These are phyloP conservation scores for Xylaria sp. DNA, from an alignment of 2,329 filamentous ascomycete species.

Conservation along the genomic window DNA sequence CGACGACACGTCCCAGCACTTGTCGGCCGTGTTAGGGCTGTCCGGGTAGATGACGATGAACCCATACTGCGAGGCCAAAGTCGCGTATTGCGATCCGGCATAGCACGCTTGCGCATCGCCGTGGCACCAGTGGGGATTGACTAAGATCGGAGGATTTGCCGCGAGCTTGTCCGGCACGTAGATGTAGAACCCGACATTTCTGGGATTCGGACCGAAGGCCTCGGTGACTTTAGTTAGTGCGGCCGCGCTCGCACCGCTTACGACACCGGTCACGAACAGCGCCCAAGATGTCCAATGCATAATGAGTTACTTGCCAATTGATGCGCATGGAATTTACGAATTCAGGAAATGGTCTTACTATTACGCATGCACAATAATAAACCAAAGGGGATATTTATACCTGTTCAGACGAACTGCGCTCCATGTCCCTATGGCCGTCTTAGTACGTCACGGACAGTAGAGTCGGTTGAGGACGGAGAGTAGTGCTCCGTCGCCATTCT, in stretches of 20 bases:
- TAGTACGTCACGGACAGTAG: slow-evolving; percentile 1
- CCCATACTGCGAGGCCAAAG: slow-evolving; percentile 61
- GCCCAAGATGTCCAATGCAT: slow-evolving; percentile 32
- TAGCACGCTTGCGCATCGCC: slow-evolving; percentile 63
- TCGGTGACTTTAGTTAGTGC: slow-evolving; percentile 46
- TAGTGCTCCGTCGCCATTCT: slow-evolving; percentile 30
- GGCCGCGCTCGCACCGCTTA: slow-evolving; percentile 36
- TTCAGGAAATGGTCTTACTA: neutral
- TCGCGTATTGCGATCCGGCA: slow-evolving; percentile 62
- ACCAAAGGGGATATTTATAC: slow-evolving; percentile 11
- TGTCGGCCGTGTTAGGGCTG: slow-evolving; percentile 51
- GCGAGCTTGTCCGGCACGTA: slow-evolving; percentile 57
- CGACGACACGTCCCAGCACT: slow-evolving; percentile 70
- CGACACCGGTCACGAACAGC: slow-evolving; percentile 10
- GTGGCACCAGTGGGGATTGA: slow-evolving; percentile 67
- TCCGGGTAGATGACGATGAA: slow-evolving; percentile 48
- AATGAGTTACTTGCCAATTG: slow-evolving; percentile 1
- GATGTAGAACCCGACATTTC: slow-evolving; percentile 63
- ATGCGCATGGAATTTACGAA: neutral
- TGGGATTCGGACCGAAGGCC: slow-evolving; percentile 59
- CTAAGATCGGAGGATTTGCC: slow-evolving; percentile 60
- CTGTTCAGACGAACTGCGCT: neutral
- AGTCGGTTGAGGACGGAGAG: slow-evolving; percentile 20
- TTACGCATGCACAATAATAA: neutral
- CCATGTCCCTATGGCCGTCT: neutral